A percentile compares a stretch with the other conserved stretches of the same genome.
These are phyloP conservation scores for Incumbomyces lentus DNA, from an alignment of 2,329 filamentous ascomycete species.

Conservation along the genomic window DNA sequence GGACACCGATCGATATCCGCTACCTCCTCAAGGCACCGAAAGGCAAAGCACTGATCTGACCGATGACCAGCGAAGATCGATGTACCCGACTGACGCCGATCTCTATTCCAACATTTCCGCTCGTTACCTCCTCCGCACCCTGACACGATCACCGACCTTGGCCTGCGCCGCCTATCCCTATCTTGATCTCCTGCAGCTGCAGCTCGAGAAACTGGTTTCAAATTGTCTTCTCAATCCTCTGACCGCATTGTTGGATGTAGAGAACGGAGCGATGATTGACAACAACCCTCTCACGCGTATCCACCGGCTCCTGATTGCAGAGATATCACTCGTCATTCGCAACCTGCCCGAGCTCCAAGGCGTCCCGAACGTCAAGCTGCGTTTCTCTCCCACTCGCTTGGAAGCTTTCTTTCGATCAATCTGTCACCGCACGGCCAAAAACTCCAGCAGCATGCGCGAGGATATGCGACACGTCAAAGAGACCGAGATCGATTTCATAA, in stretches of 20 bases:
- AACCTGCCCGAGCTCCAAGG: slow-evolving; percentile 62
- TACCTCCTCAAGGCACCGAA: slow-evolving; percentile 11
- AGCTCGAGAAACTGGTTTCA: slow-evolving; percentile 69
- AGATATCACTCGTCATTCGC: slow-evolving; percentile 62
- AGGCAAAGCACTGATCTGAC: slow-evolving; percentile 12
- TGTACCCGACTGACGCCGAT: slow-evolving; percentile 17
- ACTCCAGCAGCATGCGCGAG: slow-evolving; percentile 57
- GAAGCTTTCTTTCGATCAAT: slow-evolving; percentile 49
- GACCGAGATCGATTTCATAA: slow-evolving; percentile 75
- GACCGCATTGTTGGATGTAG: slow-evolving; percentile 65
- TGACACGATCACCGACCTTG: slow-evolving; percentile 54
- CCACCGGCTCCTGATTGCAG: slow-evolving; percentile 61
- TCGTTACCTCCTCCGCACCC: slow-evolving; percentile 53
- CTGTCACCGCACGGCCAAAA: slow-evolving; percentile 43
- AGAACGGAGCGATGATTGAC: slow-evolving; percentile 59
- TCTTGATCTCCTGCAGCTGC: slow-evolving; percentile 54
- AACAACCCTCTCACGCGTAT: slow-evolving; percentile 56
- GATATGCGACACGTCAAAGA: slow-evolving; percentile 50
- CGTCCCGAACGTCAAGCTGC: slow-evolving; percentile 48
- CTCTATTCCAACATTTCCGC: slow-evolving; percentile 26
- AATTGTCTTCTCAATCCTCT: slow-evolving; percentile 70
- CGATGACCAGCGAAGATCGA: slow-evolving; percentile 17
- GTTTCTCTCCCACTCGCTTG: slow-evolving; percentile 53
- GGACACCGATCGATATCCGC: slow-evolving; percentile 24
- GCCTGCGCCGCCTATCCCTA: slow-evolving; percentile 49